phyloP scores from a whole-genome alignment of 345 rosid genomes.

The Triadica sebifera region DNA sequence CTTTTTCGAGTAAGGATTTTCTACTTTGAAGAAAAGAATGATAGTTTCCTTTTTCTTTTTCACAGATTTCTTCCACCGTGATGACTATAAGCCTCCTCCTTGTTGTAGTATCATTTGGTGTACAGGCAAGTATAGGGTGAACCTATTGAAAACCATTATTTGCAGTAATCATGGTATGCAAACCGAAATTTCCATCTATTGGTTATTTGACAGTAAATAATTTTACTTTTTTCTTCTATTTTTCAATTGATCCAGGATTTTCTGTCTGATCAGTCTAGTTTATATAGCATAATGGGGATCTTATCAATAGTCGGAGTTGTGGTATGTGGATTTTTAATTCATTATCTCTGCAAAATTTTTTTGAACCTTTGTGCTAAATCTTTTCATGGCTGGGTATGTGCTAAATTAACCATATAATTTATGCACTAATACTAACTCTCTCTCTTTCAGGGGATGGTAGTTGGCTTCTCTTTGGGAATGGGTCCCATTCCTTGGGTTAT shows the following conservation, averaged over 20 bases:
- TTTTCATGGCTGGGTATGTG: not conserved
- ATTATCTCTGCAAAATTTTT: conserved; percentile 2
- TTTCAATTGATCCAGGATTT: conserved; percentile 44
- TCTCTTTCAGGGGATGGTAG: conserved; percentile 64
- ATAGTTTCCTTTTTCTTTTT: not conserved
- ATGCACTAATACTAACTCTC: not conserved
- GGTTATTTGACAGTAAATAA: not conserved
- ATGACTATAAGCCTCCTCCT: conserved; percentile 81
- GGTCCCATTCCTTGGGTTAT: conserved; percentile 99
- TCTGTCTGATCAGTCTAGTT: conserved; percentile 49
- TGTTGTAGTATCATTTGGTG: conserved; percentile 70
- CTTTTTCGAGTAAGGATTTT: conserved; percentile 1
- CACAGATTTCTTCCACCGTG: conserved; percentile 69
- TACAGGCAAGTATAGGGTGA: conserved; percentile 41
- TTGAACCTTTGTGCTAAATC: conserved; percentile 10
- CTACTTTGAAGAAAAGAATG: not conserved
- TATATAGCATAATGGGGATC: conserved; percentile 59
- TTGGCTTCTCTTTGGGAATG: conserved; percentile 78
- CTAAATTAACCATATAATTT: too few species aligned
- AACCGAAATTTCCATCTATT: not conserved
- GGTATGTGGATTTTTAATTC: conserved; percentile 43
- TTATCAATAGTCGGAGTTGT: conserved; percentile 84
- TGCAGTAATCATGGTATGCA: not conserved
- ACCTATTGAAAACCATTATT: not conserved
- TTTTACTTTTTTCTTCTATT: conserved; percentile 4